Conservation (phyloP, 352 stramenopile genomes). For the Phytopythium vexans region DNA sequence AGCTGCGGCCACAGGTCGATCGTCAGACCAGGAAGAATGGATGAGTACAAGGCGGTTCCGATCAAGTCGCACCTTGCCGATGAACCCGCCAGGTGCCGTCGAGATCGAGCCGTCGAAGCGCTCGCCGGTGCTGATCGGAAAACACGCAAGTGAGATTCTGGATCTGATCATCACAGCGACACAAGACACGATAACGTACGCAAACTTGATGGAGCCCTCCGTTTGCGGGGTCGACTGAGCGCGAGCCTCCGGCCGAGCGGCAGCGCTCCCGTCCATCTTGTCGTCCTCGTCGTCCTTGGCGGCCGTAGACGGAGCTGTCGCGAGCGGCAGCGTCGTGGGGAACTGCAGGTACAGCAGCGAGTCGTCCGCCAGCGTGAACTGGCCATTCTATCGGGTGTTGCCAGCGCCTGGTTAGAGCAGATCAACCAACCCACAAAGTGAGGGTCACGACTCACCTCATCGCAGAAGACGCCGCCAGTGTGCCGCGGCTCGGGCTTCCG, state of each 20-base stretch:
- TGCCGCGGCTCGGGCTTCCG: conserved; percentile 59
- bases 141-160: neutral
- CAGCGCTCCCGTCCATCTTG: conserved; percentile 21
- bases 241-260: conserved; percentile 5
- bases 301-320: conserved; percentile 17
- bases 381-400: conserved; percentile 21
- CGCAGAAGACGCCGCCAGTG: conserved; percentile 63
- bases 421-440: neutral
- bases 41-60: no score
- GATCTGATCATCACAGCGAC: neutral
- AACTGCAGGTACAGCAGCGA: conserved; percentile 82
- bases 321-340: conserved; percentile 76
- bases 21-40: no score
- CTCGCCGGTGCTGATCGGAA: neutral
- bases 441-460: conserved; percentile 17
- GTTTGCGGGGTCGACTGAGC: neutral
- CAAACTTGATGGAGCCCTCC: conserved; percentile 5
- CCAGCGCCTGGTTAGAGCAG: neutral
- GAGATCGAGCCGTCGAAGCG: conserved; percentile 64
- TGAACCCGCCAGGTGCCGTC: conserved; percentile 67
- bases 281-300: conserved; percentile 28
- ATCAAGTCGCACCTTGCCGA: conserved; percentile 66
- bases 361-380: conserved; percentile 58
- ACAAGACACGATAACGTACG: neutral
- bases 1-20: conserved; percentile 28